These are phyloP conservation scores for Anisodus acutangulus DNA, from an alignment of 257 asterid species.

Conservation along the genomic window DNA sequence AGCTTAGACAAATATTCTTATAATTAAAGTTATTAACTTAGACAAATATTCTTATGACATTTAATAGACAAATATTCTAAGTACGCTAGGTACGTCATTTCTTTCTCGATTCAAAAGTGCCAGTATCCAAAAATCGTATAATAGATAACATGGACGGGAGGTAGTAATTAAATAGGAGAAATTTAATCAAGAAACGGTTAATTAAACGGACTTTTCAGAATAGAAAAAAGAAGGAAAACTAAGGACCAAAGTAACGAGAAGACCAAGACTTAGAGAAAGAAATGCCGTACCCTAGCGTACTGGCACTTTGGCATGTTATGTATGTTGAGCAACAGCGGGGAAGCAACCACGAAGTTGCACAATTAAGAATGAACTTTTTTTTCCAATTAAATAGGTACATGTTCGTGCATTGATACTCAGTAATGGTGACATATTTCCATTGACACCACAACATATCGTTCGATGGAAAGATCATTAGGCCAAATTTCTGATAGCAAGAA, in stretches of 20 bases:
- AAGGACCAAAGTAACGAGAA: background rate
- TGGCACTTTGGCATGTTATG: background rate
- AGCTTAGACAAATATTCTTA: background rate
- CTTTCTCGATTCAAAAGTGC: no score
- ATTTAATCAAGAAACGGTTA: background rate
- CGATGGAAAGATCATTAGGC: no score
- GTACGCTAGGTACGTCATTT: no score
- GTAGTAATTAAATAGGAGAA: background rate
- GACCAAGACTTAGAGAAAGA: background rate
- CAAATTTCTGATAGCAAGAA: background rate
- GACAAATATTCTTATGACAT: background rate
- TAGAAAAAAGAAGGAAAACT: background rate
- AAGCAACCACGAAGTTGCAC: slow-evolving; percentile 12
- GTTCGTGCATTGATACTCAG: background rate
- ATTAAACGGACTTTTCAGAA: background rate
- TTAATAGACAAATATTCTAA: no score
- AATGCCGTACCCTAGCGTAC: background rate
- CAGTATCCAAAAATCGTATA: no score
- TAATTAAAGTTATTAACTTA: no score
- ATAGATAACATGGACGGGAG: no score
- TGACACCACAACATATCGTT: background rate
- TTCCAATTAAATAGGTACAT: background rate
- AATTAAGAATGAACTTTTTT: background rate
- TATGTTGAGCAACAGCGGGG: background rate
- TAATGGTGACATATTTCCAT: background rate